Conservation (phyloP, 148 eudicot genomes). For the Rhododendron griersonianum region DNA sequence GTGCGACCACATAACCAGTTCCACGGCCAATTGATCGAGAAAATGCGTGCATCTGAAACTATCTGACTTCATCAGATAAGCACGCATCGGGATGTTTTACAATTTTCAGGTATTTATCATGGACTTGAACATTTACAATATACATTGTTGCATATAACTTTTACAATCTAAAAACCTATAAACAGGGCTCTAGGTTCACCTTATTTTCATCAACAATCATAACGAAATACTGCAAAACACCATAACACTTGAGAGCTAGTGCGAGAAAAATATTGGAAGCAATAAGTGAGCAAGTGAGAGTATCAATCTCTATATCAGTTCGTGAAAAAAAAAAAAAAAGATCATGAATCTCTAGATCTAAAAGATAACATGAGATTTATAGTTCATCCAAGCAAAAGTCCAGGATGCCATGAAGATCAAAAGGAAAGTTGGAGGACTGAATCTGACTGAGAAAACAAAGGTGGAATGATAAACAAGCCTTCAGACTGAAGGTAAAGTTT, state of each 20-base stretch:
- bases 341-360: background rate
- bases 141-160: background rate
- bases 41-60: background rate
- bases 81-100: background rate
- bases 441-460: background rate
- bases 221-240: background rate
- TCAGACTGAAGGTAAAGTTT: background rate
- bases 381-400: background rate
- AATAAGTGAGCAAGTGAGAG: background rate
- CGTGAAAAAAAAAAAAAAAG: background rate
- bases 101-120: background rate
- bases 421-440: background rate
- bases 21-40: background rate
- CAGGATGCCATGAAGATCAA: background rate
- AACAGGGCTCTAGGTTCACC: background rate
- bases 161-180: background rate
- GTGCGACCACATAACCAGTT: background rate
- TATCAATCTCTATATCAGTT: background rate
- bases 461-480: background rate
- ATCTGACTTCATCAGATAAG: background rate
- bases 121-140: background rate
- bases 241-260: background rate
- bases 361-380: background rate
- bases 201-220: background rate
- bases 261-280: background rate